Evolutionary conservation across 1,284 basidiomycete genomes (phyloP).

Genomic region (Austropuccinia psidii): DNA sequence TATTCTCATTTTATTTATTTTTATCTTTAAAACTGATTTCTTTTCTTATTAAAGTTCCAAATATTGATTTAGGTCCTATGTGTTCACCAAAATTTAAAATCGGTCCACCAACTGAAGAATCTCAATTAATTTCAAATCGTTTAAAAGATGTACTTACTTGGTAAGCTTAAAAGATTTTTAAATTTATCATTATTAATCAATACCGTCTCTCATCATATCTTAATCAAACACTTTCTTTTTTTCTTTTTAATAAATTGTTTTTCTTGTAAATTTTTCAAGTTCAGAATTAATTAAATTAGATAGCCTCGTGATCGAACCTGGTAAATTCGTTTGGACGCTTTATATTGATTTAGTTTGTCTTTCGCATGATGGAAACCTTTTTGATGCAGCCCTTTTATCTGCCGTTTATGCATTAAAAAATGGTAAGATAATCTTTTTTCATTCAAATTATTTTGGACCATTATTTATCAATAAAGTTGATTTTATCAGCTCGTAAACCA

Average conservation of each 20-base stretch:
- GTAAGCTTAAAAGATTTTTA: constrained; percentile 50
- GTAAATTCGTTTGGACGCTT: constrained; percentile 77
- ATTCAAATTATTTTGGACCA: not conserved
- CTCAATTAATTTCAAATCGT: constrained; percentile 74
- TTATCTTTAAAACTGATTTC: not conserved
- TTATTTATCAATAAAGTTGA: not conserved
- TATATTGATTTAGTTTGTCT: constrained; percentile 91
- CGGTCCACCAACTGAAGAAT: constrained; percentile 84
- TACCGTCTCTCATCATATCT: not conserved
- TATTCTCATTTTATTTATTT: too few species aligned
- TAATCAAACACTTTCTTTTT: not conserved
- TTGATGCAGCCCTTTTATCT: constrained; percentile 80
- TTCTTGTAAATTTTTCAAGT: constrained; percentile 49
- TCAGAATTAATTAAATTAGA: constrained; percentile 60
- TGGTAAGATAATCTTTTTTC: constrained; percentile 54
- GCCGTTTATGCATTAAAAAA: constrained; percentile 77
- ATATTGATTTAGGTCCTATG: constrained; percentile 83
- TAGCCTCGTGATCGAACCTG: constrained; percentile 69
- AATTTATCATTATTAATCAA: not conserved
- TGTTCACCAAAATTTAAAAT: constrained; percentile 89
- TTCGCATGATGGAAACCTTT: constrained; percentile 91
- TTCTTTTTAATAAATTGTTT: not conserved
- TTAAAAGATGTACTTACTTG: constrained; percentile 66
- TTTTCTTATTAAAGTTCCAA: constrained; percentile 58
- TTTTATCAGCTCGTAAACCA: constrained; percentile 61